Base-by-base conservation (phyloP, 2,329 filamentous ascomycete genomes). In the Magnaporthiopsis incrustans region DNA sequence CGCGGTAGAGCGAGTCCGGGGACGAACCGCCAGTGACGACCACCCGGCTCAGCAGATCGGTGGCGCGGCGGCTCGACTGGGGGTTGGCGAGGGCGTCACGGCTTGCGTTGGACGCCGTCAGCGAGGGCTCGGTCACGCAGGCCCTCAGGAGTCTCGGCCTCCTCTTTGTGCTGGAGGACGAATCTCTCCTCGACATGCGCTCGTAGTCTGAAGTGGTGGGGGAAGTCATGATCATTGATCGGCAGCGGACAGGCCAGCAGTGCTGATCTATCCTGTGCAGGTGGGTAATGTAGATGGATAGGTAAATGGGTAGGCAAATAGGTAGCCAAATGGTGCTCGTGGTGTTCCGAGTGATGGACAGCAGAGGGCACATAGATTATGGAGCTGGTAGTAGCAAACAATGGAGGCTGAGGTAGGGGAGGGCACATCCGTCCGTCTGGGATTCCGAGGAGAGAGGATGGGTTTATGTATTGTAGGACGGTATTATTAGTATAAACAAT, bases 101-200 rank as follows among this genome's bases (percentile, higher is more conserved):
- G 66, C 79, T 82, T 44, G 79, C 80, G 67, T 81, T 84, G 38
- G 82, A 83, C 5, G 81, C 78, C 15, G 82, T 85, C 67, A 86
- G 80, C 33, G 82, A 84, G 4, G 84, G 83, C 66, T 83, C 83
- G 14, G 84, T 86, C 38, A 80, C 81, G 63, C 78, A 79, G 33
- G 84, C 81, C 65, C 84, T 78, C 58, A 85, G 75, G 57, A 86
- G 77, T 62, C 80, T 79, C 50, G 84, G 84, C 65, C 83, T 77
- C 67, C 81, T 77, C 65, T 77, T 73, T 64, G 73, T 71, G 61
- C 71, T 69, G 38, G 75, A 72, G 57, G 78, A 77, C 1, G 79
- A 77, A 60, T 78, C 75, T 67, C 78, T 73, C 67, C 74, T 73
- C 60, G 73, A 68, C 66, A 75, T 62, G 61, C 44, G 61, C 12